phyloP scores from a whole-genome alignment of 2,329 filamentous ascomycete species.

The Penicillium brevicompactum region DNA sequence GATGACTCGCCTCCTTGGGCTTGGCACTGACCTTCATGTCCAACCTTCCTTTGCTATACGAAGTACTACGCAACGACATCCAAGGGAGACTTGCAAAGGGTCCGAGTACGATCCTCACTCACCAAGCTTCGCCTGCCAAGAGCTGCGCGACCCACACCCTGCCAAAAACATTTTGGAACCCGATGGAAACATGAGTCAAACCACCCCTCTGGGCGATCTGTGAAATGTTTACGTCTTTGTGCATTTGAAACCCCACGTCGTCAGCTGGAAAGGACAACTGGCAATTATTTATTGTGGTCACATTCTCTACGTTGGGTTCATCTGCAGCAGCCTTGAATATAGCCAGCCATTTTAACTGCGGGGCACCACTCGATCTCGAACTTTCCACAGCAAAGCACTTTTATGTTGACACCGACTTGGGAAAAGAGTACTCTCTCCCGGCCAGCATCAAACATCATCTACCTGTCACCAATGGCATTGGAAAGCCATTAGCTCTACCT shows the following conservation, averaged over 20 bases:
- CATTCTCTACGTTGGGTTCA: not conserved
- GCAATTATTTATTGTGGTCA: not conserved
- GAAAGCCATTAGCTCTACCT: not conserved
- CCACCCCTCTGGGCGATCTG: conserved; percentile 9
- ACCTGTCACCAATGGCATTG: not conserved
- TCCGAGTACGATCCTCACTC: not conserved
- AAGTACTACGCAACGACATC: not conserved
- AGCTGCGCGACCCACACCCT: conserved; percentile 25
- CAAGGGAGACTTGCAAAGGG: not conserved
- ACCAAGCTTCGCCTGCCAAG: not conserved
- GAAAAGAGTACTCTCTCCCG: not conserved
- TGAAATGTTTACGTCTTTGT: conserved; percentile 21
- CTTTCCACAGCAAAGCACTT: not conserved
- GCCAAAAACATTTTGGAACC: conserved; percentile 35
- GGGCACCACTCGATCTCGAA: conserved; percentile 2
- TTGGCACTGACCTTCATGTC: conserved; percentile 5
- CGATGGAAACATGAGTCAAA: conserved; percentile 32
- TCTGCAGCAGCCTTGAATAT: not conserved
- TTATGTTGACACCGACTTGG: not conserved
- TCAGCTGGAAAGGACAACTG: conserved; percentile 5
- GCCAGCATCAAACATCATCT: not conserved
- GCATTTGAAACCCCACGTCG: conserved; percentile 9
- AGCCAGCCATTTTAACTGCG: conserved; percentile 1
- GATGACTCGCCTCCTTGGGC: conserved; percentile 12
- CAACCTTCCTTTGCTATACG: not conserved